Evolutionary conservation across 371 early-diverging fungal genomes (phyloP).

Genomic region (Phascolomyces articulosus): DNA sequence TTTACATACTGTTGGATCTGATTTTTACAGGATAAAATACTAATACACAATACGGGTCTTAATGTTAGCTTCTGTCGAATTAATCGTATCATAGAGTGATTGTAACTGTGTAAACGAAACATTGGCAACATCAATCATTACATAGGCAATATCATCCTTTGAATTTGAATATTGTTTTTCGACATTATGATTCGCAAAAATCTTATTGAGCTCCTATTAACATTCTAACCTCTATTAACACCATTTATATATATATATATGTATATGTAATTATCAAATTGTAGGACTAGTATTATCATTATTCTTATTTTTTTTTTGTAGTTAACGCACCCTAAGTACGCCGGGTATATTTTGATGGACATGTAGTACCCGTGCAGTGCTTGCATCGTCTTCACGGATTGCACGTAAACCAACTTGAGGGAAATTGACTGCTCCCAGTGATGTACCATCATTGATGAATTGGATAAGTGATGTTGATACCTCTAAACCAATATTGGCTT

Average conservation of each 20-base stretch:
- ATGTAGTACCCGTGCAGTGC: constrained; percentile 86
- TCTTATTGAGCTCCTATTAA: constrained; percentile 84
- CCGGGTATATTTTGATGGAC: constrained; percentile 97
- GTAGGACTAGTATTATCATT: no score
- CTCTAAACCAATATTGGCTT: constrained; percentile 94
- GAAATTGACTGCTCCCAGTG: constrained; percentile 94
- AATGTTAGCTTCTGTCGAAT: constrained; percentile 76
- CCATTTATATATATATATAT: background rate
- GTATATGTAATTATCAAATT: no score
- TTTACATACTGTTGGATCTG: no score
- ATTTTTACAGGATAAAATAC: no score
- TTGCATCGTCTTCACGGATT: constrained; percentile 67
- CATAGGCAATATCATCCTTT: constrained; percentile 89
- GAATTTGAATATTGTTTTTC: constrained; percentile 97
- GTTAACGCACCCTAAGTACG: constrained; percentile 59
- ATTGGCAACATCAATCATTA: constrained; percentile 91
- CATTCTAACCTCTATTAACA: background rate
- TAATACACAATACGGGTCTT: constrained; percentile 80
- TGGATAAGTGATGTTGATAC: constrained; percentile 82
- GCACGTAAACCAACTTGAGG: constrained; percentile 90
- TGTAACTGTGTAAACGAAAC: constrained; percentile 71
- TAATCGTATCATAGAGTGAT: constrained; percentile 70
- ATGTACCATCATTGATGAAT: constrained; percentile 86
- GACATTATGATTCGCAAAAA: constrained; percentile 92
- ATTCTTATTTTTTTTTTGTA: background rate